These are phyloP conservation scores for Sporothrix dimorphospora DNA, from an alignment of 2,329 filamentous ascomycete species.

Conservation along the genomic window DNA sequence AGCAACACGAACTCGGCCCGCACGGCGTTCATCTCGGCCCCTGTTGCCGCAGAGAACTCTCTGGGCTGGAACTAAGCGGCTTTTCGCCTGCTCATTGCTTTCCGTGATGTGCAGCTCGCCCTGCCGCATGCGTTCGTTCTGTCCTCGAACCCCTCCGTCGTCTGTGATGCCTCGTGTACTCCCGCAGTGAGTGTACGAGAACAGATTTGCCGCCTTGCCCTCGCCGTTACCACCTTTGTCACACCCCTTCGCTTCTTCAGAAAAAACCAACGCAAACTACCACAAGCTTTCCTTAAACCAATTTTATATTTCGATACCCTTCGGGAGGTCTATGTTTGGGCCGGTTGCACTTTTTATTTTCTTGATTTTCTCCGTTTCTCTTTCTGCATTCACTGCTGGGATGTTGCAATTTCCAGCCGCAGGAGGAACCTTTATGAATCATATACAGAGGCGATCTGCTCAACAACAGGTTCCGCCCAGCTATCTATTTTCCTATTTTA, in stretches of 20 bases:
- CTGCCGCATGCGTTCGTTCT: not conserved
- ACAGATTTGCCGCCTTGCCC: slow-evolving; percentile 33
- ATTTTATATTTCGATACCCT: slow-evolving; percentile 51
- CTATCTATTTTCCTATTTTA: slow-evolving; percentile 30
- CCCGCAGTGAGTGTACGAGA: not conserved
- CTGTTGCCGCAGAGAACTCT: slow-evolving; percentile 91
- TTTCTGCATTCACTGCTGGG: not conserved
- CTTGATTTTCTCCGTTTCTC: slow-evolving; percentile 27
- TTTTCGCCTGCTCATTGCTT: slow-evolving; percentile 20
- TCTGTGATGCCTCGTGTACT: slow-evolving; percentile 7
- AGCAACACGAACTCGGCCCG: slow-evolving; percentile 58
- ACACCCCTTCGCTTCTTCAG: slow-evolving; percentile 34
- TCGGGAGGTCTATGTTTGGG: slow-evolving; percentile 43
- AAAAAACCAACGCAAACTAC: slow-evolving; percentile 16
- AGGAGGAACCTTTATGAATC: slow-evolving; percentile 27
- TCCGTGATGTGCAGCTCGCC: not conserved
- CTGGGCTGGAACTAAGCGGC: slow-evolving; percentile 83
- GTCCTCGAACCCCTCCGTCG: not conserved
- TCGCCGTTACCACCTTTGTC: slow-evolving; percentile 41
- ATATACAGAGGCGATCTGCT: slow-evolving; percentile 27
- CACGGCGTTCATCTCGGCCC: slow-evolving; percentile 76
- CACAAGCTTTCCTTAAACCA: slow-evolving; percentile 26
- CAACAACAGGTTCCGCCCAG: slow-evolving; percentile 8
- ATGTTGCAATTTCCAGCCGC: not conserved
- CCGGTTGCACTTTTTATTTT: slow-evolving; percentile 33